Percentiles rank a stretch among this genome's conserved stretches.
Evolutionary conservation across 805 yeast genomes (phyloP).

Genomic region (Pichia deserticola): DNA sequence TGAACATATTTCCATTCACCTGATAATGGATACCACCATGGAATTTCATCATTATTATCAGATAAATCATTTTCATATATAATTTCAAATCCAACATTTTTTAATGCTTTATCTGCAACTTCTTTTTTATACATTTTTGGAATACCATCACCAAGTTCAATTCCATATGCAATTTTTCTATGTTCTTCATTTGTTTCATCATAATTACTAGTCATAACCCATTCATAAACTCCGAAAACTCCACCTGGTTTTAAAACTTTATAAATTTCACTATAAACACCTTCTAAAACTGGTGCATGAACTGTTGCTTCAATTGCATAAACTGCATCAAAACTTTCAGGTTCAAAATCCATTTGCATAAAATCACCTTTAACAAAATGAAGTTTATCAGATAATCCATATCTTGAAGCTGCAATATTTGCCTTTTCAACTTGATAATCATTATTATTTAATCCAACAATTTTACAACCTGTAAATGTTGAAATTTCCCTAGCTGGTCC

Average conservation of each 20-base stretch:
- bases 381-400: constrained; percentile 63
- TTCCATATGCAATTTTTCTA: constrained; percentile 92
- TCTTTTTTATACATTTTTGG: constrained; percentile 88
- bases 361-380: constrained; percentile 93
- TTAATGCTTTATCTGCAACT: constrained; percentile 84
- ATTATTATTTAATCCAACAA: constrained; percentile 91
- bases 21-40: constrained; percentile 96
- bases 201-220: constrained; percentile 96
- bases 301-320: constrained; percentile 98
- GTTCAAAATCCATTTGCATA: constrained; percentile 97
- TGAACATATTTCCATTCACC: constrained; percentile 92
- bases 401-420: constrained; percentile 62
- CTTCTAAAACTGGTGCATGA: constrained; percentile 94
- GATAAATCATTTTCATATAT: constrained; percentile 77
- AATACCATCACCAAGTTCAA: constrained; percentile 97
- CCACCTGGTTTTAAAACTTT: constrained; percentile 98
- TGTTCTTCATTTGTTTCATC: constrained; percentile 85
- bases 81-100: constrained; percentile 80
- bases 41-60: constrained; percentile 69
- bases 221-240: constrained; percentile 94
- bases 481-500: constrained; percentile 97
- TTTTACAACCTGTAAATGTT: constrained; percentile 78
- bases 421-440: constrained; percentile 96
- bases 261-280: constrained; percentile 91
- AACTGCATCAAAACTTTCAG: constrained; percentile 87